Conservation (phyloP, 148 eudicot species). For the Chenopodium suecicum region DNA sequence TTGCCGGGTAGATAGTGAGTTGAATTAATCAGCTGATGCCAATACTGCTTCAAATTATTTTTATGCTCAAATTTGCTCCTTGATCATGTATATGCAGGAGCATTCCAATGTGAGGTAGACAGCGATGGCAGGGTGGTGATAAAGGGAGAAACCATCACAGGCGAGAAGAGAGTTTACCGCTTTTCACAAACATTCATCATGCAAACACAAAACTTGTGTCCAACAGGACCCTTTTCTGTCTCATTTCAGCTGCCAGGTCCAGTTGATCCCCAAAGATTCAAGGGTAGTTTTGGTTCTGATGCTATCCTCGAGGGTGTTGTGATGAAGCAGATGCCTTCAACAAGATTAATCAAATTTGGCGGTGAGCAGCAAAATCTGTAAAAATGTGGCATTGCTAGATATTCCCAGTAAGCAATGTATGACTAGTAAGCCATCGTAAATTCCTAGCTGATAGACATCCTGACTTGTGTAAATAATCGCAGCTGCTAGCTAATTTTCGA, state of each 20-base stretch:
- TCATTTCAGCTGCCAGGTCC: conserved; percentile 86
- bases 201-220: conserved; percentile 82
- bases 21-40: background rate
- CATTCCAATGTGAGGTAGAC: conserved; percentile 84
- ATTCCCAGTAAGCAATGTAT: background rate
- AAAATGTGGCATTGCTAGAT: background rate
- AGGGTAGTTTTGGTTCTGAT: conserved; percentile 72
- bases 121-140: conserved; percentile 75
- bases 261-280: conserved; percentile 76
- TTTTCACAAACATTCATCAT: conserved; percentile 61
- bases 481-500: background rate
- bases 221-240: conserved; percentile 81
- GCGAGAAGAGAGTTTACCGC: conserved; percentile 54
- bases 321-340: conserved; percentile 40
- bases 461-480: conserved; percentile 10
- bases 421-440: background rate
- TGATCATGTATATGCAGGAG: conserved; percentile 46
- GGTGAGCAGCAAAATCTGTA: background rate
- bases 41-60: background rate
- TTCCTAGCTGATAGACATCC: background rate
- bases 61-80: background rate
- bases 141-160: conserved; percentile 72
- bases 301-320: conserved; percentile 87
- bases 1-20: background rate
- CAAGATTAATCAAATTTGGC: background rate